phyloP scores from a whole-genome alignment of 2,329 filamentous ascomycete species.

The Fusarium hostae region DNA sequence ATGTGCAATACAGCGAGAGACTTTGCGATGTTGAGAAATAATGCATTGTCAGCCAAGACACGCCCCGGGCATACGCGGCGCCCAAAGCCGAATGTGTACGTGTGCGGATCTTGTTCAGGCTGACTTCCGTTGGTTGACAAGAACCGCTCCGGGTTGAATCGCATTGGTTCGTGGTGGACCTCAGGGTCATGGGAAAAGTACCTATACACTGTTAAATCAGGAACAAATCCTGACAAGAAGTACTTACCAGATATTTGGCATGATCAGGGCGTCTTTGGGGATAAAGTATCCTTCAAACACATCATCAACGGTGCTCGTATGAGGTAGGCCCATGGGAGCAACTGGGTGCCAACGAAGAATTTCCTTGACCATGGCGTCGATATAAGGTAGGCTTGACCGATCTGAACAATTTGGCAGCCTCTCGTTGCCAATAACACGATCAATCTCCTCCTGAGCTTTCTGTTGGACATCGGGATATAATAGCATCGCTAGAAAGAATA shows the following conservation, averaged over 20 bases:
- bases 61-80: constrained; percentile 50
- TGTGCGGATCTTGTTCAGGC: constrained; percentile 44
- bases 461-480: constrained; percentile 19
- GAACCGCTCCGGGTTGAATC: constrained; percentile 33
- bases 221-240: too few relatives aligned
- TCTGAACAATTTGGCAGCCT: constrained; percentile 41
- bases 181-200: constrained; percentile 33
- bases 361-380: constrained; percentile 47
- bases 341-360: constrained; percentile 44
- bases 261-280: constrained; percentile 35
- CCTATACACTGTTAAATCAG: not conserved
- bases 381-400: constrained; percentile 41
- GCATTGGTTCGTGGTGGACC: constrained; percentile 23
- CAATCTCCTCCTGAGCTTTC: constrained; percentile 37
- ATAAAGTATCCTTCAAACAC: constrained; percentile 39
- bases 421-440: constrained; percentile 40
- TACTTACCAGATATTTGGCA: constrained; percentile 34
- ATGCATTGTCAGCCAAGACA: constrained; percentile 43
- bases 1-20: constrained; percentile 59
- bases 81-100: constrained; percentile 49
- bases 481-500: constrained; percentile 35
- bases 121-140: constrained; percentile 24
- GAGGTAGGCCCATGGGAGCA: constrained; percentile 51
- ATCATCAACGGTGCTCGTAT: constrained; percentile 49
- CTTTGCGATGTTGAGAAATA: constrained; percentile 52